A percentile compares a stretch with the other conserved stretches of the same genome.
These are phyloP conservation scores for Protostelium mycophagum DNA, from an alignment of 78 protist species.

Conservation along the genomic window DNA sequence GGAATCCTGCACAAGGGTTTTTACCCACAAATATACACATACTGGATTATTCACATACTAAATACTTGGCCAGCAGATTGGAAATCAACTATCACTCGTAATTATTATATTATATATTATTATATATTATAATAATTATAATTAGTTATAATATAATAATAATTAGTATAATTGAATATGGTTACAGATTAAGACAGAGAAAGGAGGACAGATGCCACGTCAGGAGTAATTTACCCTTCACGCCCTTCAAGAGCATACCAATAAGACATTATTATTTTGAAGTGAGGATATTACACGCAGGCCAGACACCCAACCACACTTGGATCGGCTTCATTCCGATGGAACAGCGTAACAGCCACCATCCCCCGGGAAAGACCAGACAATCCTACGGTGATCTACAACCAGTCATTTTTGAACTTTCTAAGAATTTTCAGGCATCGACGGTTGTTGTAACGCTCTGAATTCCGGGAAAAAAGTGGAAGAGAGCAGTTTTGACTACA, in stretches of 20 bases:
- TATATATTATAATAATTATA: too few species aligned
- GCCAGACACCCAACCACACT: neutral
- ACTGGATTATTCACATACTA: neutral
- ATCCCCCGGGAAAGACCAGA: neutral
- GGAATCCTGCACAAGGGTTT: neutral
- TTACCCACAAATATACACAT: neutral
- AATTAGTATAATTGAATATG: neutral
- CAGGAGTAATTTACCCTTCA: neutral
- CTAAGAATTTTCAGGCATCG: too few species aligned
- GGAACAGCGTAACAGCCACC: neutral
- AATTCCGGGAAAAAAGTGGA: too few species aligned
- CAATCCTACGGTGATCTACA: neutral
- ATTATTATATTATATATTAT: too few species aligned
- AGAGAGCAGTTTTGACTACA: neutral
- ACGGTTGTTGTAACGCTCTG: too few species aligned
- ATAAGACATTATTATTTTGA: neutral
- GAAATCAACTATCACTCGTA: neutral
- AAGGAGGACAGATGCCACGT: neutral
- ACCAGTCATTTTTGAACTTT: too few species aligned
- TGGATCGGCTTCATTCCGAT: neutral
- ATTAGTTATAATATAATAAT: too few species aligned
- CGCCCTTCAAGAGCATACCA: neutral
- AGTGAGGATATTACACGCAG: neutral
- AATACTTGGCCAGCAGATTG: neutral
- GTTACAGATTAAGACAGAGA: neutral